These are phyloP conservation scores for Claviceps monticola DNA, from an alignment of 2,329 filamentous ascomycete species.

Conservation along the genomic window DNA sequence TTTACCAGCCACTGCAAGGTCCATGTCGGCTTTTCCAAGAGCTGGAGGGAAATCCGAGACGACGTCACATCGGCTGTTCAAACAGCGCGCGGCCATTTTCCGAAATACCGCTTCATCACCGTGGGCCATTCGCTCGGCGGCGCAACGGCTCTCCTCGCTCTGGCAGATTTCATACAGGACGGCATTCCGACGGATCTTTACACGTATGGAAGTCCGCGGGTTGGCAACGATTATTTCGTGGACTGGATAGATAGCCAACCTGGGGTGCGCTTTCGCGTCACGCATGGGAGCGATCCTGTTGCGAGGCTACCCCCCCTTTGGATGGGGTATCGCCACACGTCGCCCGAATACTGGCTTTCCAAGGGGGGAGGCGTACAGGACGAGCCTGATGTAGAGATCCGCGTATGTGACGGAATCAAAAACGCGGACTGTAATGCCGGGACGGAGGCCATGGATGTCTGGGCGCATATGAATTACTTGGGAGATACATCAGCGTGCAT, in stretches of 20 bases:
- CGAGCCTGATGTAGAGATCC: slow-evolving; percentile 27
- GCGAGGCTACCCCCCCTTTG: slow-evolving; percentile 48
- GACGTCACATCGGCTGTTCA: slow-evolving; percentile 29
- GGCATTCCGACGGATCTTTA: slow-evolving; percentile 40
- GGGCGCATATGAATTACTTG: slow-evolving; percentile 37
- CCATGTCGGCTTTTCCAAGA: slow-evolving; percentile 44
- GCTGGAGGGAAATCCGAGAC: slow-evolving; percentile 39
- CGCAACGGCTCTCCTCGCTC: slow-evolving; percentile 47
- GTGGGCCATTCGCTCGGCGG: slow-evolving; percentile 59
- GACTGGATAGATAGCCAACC: slow-evolving; percentile 38
- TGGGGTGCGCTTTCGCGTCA: slow-evolving; percentile 47
- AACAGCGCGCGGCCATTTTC: slow-evolving; percentile 29
- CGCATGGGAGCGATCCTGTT: slow-evolving; percentile 53
- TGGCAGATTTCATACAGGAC: slow-evolving; percentile 36
- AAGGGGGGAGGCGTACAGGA: slow-evolving; percentile 18
- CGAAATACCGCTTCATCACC: slow-evolving; percentile 38
- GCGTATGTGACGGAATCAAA: slow-evolving; percentile 33
- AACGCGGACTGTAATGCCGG: slow-evolving; percentile 38
- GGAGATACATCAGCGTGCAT: slow-evolving; percentile 27
- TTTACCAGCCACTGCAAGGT: slow-evolving; percentile 30
- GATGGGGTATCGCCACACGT: slow-evolving; percentile 49
- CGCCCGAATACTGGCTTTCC: slow-evolving; percentile 53
- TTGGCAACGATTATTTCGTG: slow-evolving; percentile 43
- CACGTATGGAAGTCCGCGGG: slow-evolving; percentile 53
- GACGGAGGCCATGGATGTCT: slow-evolving; percentile 27